Base-by-base conservation (phyloP, 2,329 filamentous ascomycete genomes). In the Phialophora tarda region DNA sequence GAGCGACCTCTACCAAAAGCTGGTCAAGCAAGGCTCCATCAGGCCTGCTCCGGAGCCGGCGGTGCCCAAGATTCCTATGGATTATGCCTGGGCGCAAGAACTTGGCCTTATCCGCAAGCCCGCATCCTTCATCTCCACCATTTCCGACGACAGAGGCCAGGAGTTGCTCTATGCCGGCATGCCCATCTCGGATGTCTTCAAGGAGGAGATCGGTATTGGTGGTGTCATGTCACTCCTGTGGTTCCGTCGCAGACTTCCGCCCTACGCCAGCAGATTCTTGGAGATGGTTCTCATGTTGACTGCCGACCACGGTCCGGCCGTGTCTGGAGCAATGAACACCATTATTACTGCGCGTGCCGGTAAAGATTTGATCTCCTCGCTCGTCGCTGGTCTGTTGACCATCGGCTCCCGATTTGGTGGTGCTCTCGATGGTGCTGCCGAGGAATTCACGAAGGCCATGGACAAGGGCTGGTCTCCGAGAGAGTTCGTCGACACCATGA, bases 241-340 rank as follows among this genome's bases (percentile, higher is more conserved):
- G 95, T 99, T 99, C 93, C 94, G 95, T 78, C 93, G 95, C 82
- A 91, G 95, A 78, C 91, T 99, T 70, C 95, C 95, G 71, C 85
- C 90, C 78, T 98, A 97, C 80, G 95, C 95, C 77, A 96, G 92
- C 87, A 96, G 96, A 84, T 99, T 99, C 87, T 84, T 99, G 74
- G 95, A 99, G 87, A 99, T 99, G 95, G 95, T 99, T 73, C 94
- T 99, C 81, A 99, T 99, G 95, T 89, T 99, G 78, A 99, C 95
- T 78, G 95, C 95, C 75, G 95, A 99, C 79, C 95, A 99, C 89
- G 95, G 95, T 82, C 95, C 95, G 62, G 95, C 95, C 75, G 95
- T 99, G 75, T 99, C 95, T 75, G 95, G 95, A 87, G 95, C 95
- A 81, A 99, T 99, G 95, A 99, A 99, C 90, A 99, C 95, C 80